phyloP scores from a whole-genome alignment of 352 stramenopile genomes.

The Achlya hypogyna region DNA sequence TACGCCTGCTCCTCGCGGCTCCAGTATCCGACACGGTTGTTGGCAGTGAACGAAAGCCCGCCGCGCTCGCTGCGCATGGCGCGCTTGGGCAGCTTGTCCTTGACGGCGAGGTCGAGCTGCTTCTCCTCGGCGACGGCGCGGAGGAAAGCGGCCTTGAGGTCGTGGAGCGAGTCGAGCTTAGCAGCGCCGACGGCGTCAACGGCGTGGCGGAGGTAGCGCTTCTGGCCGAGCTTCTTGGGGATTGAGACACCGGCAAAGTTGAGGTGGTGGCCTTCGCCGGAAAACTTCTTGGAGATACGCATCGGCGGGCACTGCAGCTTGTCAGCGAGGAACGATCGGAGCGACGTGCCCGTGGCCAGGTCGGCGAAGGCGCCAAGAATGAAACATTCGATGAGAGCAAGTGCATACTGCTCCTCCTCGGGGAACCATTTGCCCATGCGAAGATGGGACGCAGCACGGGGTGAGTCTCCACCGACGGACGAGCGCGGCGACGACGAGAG shows the following conservation, averaged over 20 bases:
- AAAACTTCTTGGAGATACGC: constrained; percentile 60
- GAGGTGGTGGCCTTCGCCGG: background rate
- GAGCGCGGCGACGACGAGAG: background rate
- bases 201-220: constrained; percentile 24
- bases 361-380: constrained; percentile 41
- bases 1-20: constrained; percentile 23
- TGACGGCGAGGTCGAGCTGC: background rate
- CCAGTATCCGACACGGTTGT: constrained; percentile 26
- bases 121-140: background rate
- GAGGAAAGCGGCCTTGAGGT: background rate
- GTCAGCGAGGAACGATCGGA: constrained; percentile 61
- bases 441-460: constrained; percentile 22
- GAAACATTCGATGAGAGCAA: constrained; percentile 56
- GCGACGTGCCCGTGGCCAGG: constrained; percentile 38
- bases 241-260: constrained; percentile 13
- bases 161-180: background rate
- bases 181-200: background rate
- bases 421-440: constrained; percentile 54
- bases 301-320: constrained; percentile 52
- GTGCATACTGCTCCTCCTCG: constrained; percentile 56
- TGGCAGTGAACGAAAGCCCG: background rate
- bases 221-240: constrained; percentile 26
- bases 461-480: background rate
- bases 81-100: background rate
- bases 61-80: background rate